phyloP scores from a whole-genome alignment of 805 yeast species.

The Schwanniomyces pseudopolymorphus region DNA sequence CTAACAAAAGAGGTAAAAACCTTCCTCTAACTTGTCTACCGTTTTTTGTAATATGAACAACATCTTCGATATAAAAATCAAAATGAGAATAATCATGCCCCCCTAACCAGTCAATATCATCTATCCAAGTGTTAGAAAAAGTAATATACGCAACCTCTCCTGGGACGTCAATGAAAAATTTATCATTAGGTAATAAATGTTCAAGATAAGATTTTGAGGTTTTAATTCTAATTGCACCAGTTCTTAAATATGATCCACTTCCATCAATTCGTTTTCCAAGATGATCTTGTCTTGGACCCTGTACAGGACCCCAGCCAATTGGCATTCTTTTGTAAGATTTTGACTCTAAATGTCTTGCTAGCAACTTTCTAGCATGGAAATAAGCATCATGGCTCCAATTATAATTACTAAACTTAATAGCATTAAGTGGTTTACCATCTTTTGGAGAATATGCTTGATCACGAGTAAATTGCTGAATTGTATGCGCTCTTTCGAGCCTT shows the following conservation, averaged over 20 bases:
- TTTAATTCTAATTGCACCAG: neutral
- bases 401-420: neutral
- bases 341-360: neutral
- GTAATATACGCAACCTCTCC: neutral
- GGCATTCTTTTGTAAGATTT: neutral
- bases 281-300: slow-evolving; percentile 1
- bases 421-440: neutral
- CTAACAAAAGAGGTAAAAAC: neutral
- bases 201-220: neutral
- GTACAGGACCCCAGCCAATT: slow-evolving; percentile 1
- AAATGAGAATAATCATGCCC: slow-evolving; percentile 1
- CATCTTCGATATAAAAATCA: neutral
- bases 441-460: neutral
- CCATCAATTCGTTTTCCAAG: neutral
- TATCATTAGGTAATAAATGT: neutral
- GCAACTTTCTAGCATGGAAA: neutral
- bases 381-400: slow-evolving; percentile 2
- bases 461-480: slow-evolving; percentile 1
- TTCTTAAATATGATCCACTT: neutral
- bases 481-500: neutral
- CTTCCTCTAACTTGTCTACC: neutral
- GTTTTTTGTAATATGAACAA: neutral
- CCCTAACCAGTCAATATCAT: neutral
- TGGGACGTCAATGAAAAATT: neutral
- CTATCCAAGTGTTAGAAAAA: neutral